A percentile compares a stretch with the other conserved stretches of the same genome.
These are phyloP conservation scores for Eremochloa ophiuroides DNA, from an alignment of 176 grass and related monocot genomes.

Conservation along the genomic window DNA sequence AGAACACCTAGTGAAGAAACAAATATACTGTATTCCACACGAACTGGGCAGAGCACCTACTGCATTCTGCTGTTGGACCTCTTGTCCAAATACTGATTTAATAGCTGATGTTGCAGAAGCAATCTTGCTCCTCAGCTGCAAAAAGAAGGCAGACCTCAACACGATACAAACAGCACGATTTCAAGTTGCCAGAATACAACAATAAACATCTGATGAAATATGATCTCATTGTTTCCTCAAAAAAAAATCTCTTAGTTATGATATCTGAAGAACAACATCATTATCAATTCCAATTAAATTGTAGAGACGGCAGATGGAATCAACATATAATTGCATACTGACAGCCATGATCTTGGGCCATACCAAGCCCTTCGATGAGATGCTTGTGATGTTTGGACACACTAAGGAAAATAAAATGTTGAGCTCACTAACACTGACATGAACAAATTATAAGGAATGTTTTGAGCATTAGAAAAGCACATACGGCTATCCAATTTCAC, in stretches of 20 bases:
- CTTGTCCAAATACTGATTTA: slow-evolving; percentile 97
- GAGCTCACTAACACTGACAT: not conserved
- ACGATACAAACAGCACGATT: not conserved
- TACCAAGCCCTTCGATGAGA: not conserved
- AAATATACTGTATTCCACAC: slow-evolving; percentile 3
- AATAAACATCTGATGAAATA: not conserved
- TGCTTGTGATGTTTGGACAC: not conserved
- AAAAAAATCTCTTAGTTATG: not conserved
- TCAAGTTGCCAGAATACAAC: not conserved
- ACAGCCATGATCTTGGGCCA: not conserved
- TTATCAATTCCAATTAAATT: not conserved
- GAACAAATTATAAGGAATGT: not conserved
- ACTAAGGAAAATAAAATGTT: not conserved
- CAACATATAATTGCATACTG: not conserved
- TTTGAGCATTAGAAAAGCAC: not conserved
- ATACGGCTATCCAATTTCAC: not conserved
- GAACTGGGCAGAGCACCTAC: slow-evolving; percentile 43
- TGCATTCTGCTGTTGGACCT: slow-evolving; percentile 62
- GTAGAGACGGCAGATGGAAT: not conserved
- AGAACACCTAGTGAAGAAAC: slow-evolving; percentile 6
- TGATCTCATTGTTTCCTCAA: too few species aligned
- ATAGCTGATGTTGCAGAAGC: slow-evolving; percentile 94
- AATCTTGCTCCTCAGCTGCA: slow-evolving; percentile 84
- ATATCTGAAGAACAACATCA: not conserved
- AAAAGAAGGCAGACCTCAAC: not conserved